Conservation (phyloP, 208 protist species). For the Wallacemonas sp. region DNA sequence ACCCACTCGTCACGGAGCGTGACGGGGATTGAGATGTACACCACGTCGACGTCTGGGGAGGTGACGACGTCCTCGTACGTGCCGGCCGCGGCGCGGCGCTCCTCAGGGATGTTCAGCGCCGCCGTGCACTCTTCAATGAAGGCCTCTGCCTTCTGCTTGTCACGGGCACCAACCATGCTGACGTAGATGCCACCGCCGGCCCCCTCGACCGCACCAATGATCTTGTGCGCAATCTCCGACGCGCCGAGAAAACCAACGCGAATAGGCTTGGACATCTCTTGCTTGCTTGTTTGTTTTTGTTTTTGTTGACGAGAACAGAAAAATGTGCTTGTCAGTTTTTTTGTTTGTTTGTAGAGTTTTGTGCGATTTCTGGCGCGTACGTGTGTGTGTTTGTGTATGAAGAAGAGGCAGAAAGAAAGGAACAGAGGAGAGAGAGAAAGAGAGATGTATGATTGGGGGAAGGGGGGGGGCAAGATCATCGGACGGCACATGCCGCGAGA, state of each 20-base stretch:
- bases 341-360: slow-evolving; percentile 9
- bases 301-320: too few relatives aligned
- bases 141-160: slow-evolving; percentile 13
- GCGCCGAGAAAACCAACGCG: slow-evolving; percentile 47
- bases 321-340: too few relatives aligned
- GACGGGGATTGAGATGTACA: slow-evolving; percentile 71
- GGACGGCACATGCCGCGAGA: too few relatives aligned
- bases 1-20: slow-evolving; percentile 53
- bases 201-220: slow-evolving; percentile 34
- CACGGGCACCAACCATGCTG: slow-evolving; percentile 33
- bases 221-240: slow-evolving; percentile 38
- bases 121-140: slow-evolving; percentile 24
- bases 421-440: slow-evolving; percentile 13
- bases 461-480: too few relatives aligned
- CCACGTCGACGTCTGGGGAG: slow-evolving; percentile 53
- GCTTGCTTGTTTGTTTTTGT: slow-evolving; percentile 7
- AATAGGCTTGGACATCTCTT: slow-evolving; percentile 22
- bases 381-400: slow-evolving; percentile 5
- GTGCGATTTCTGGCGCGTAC: too few relatives aligned
- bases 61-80: slow-evolving; percentile 59
- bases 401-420: neutral
- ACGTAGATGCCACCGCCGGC: slow-evolving; percentile 38
- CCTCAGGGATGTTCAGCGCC: slow-evolving; percentile 26
- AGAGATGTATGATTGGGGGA: neutral
- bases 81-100: slow-evolving; percentile 19